Evolutionary conservation across 2,329 filamentous ascomycete genomes (phyloP).

Genomic region (Pestalotiopsis sp.): DNA sequence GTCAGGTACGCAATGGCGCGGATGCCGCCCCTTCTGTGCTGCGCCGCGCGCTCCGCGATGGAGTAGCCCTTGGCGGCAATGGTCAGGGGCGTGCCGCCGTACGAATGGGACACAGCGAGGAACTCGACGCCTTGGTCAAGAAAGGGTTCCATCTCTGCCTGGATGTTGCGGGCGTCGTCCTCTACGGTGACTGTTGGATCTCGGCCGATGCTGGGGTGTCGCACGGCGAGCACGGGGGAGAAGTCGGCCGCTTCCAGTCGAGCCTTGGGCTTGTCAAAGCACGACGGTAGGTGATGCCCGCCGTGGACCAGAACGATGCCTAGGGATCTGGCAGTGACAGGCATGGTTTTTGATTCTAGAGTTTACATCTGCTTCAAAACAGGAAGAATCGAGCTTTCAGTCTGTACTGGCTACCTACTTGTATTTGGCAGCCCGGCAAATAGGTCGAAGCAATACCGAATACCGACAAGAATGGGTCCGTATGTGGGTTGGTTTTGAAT

Average conservation of each 20-base stretch:
- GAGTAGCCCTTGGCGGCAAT: neutral
- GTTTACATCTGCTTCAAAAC: neutral
- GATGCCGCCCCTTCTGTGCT: neutral
- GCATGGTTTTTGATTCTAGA: neutral
- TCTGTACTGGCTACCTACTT: too few species aligned
- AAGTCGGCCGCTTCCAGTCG: neutral
- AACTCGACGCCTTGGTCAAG: neutral
- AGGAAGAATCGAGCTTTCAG: neutral
- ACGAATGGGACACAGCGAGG: neutral
- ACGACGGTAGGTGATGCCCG: neutral
- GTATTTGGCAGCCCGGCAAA: too few species aligned
- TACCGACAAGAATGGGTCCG: neutral
- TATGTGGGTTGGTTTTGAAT: neutral
- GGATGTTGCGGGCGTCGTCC: neutral
- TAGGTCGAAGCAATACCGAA: neutral
- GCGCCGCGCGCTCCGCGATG: neutral
- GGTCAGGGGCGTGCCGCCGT: neutral
- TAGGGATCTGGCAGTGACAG: neutral
- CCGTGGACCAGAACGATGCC: neutral
- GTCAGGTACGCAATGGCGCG: neutral
- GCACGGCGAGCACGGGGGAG: neutral
- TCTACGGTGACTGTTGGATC: neutral
- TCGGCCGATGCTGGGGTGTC: neutral
- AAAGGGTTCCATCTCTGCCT: neutral
- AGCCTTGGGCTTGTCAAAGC: neutral